Percentiles rank a stretch among this genome's conserved stretches.
phyloP scores from a whole-genome alignment of 2,329 filamentous ascomycete species.

The Diplodia mutila region DNA sequence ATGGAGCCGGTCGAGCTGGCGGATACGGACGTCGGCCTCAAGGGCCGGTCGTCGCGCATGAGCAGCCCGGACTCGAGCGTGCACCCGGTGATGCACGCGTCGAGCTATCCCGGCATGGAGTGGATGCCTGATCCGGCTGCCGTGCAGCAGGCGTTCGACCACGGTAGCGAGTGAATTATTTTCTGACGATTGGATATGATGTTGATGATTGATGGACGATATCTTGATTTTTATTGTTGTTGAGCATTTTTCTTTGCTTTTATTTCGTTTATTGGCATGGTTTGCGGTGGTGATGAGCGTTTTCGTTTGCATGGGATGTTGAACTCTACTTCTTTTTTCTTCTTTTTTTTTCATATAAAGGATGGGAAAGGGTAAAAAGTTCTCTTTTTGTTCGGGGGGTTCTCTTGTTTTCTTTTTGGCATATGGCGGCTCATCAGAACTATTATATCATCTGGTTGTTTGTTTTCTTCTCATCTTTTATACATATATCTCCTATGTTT shows the following conservation, averaged over 20 bases:
- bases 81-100: slow-evolving; percentile 64
- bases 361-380: not conserved
- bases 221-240: not conserved
- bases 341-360: not conserved
- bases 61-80: not conserved
- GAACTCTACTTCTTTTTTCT: not conserved
- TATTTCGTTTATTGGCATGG: not conserved
- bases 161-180: not conserved
- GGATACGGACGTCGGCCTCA: slow-evolving; percentile 15
- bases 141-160: not conserved
- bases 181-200: not conserved
- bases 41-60: not conserved
- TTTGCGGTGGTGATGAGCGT: not conserved
- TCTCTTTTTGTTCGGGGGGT: not conserved
- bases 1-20: slow-evolving; percentile 23
- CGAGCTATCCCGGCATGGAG: slow-evolving; percentile 71
- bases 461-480: not conserved
- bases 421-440: slow-evolving; percentile 3
- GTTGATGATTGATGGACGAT: not conserved
- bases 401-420: not conserved
- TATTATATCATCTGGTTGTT: not conserved
- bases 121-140: slow-evolving; percentile 59
- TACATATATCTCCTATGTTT: not conserved
- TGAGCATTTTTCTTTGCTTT: not conserved
- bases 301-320: not conserved